phyloP scores from a whole-genome alignment of 2,329 filamentous ascomycete genomes.

The Didymella pinodella region DNA sequence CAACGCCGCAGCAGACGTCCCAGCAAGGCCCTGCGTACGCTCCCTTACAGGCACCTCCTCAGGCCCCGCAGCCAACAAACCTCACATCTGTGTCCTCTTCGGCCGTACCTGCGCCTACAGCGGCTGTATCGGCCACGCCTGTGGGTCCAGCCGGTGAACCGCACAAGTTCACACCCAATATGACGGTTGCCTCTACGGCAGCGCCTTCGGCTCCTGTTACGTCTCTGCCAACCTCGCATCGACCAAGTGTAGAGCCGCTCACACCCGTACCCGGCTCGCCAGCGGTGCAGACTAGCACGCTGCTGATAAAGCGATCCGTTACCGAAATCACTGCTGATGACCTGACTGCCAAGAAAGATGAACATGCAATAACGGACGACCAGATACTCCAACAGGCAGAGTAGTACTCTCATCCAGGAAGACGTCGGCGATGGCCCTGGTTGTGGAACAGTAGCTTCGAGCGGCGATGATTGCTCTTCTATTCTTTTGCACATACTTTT shows the following conservation, averaged over 20 bases:
- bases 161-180: conserved; percentile 41
- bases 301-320: conserved; percentile 27
- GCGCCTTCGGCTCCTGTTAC: conserved; percentile 17
- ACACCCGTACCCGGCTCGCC: conserved; percentile 49
- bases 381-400: conserved; percentile 12
- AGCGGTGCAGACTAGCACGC: conserved; percentile 38
- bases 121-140: conserved; percentile 13
- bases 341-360: conserved; percentile 20
- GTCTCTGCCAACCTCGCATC: conserved; percentile 28
- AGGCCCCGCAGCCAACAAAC: not conserved
- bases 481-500: conserved; percentile 17
- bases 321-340: conserved; percentile 28
- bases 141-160: conserved; percentile 26
- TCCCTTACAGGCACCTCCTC: not conserved
- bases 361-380: conserved; percentile 11
- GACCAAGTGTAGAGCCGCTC: conserved; percentile 49
- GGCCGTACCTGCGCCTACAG: conserved; percentile 2
- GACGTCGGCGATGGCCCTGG: not conserved
- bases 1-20: conserved; percentile 4
- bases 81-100: not conserved
- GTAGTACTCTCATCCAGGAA: conserved; percentile 9
- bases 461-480: not conserved
- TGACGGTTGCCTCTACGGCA: conserved; percentile 30
- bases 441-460: not conserved
- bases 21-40: not conserved